Conservation (phyloP, 768 basidiomycete genomes). For the Pleurotus cornucopiae region DNA sequence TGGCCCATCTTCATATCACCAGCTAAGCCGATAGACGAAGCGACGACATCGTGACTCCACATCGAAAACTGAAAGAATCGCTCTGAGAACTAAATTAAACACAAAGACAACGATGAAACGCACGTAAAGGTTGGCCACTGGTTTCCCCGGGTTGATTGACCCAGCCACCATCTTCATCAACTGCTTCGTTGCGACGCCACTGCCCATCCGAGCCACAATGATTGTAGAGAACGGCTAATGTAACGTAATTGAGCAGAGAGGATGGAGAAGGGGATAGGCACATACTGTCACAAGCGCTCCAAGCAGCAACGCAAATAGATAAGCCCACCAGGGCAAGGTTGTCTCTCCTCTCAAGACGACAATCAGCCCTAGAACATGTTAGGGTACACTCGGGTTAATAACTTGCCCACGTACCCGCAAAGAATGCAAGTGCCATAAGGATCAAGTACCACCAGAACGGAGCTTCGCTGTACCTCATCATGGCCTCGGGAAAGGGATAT, state of each 20-base stretch:
- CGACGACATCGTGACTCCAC: slow-evolving; percentile 63
- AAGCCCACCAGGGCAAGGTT: slow-evolving; percentile 60
- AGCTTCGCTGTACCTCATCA: slow-evolving; percentile 56
- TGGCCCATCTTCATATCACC: slow-evolving; percentile 64
- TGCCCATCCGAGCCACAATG: slow-evolving; percentile 54
- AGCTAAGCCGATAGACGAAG: slow-evolving; percentile 48
- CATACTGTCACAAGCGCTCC: slow-evolving; percentile 38
- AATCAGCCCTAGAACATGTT: slow-evolving; percentile 36
- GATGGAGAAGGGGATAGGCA: neutral
- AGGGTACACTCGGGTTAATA: no score
- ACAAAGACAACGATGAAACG: slow-evolving; percentile 10
- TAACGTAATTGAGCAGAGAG: neutral
- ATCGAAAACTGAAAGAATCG: slow-evolving; percentile 48
- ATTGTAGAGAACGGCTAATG: slow-evolving; percentile 50
- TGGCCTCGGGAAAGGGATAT: slow-evolving; percentile 28
- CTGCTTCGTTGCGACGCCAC: slow-evolving; percentile 54
- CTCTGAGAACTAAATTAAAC: neutral
- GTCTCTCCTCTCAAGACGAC: slow-evolving; percentile 56
- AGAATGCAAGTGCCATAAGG: slow-evolving; percentile 45
- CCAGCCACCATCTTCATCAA: slow-evolving; percentile 65
- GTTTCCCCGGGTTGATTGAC: slow-evolving; percentile 55
- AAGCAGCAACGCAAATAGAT: slow-evolving; percentile 48
- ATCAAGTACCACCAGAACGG: slow-evolving; percentile 58
- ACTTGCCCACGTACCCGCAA: slow-evolving; percentile 39
- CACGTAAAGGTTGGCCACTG: slow-evolving; percentile 68